These are phyloP conservation scores for Irpex sp. DNA, from an alignment of 1,284 basidiomycete genomes.

Conservation along the genomic window DNA sequence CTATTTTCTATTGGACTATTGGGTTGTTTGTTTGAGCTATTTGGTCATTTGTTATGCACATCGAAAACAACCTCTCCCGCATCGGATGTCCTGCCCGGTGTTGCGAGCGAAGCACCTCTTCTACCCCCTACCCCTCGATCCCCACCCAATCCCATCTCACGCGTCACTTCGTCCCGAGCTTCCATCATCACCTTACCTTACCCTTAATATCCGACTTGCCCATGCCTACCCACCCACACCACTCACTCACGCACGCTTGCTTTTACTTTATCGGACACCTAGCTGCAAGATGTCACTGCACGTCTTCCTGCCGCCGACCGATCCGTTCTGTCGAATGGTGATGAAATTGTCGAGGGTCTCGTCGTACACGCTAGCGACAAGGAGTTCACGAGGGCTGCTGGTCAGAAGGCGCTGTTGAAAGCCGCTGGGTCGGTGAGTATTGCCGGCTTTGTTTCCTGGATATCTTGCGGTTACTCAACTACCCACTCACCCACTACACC, in stretches of 20 bases:
- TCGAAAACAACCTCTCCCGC: too few species aligned
- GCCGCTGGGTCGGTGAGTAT: conserved; percentile 5
- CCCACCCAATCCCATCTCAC: background rate
- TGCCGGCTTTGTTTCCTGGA: background rate
- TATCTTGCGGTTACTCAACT: background rate
- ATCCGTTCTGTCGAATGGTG: conserved; percentile 30
- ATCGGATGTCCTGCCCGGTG: background rate
- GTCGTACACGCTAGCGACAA: conserved; percentile 31
- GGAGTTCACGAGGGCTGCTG: conserved; percentile 18
- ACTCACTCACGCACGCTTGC: background rate
- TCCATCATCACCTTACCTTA: background rate
- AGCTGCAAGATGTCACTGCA: conserved; percentile 53
- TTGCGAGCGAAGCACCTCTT: background rate
- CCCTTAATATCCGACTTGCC: background rate
- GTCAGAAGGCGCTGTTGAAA: conserved; percentile 1
- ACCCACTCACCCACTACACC: too few species aligned
- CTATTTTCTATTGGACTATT: too few species aligned
- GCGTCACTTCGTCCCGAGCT: background rate
- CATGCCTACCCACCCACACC: background rate
- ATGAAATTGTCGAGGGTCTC: conserved; percentile 55
- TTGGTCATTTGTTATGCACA: too few species aligned
- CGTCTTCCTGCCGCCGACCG: conserved; percentile 38
- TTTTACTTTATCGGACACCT: background rate
- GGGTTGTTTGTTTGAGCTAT: too few species aligned
- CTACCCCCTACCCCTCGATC: conserved; percentile 12